Percentiles rank a stretch among this genome's conserved stretches.
Conservation (phyloP, 495 filamentous ascomycete genomes). For the Xylaria grammica region DNA sequence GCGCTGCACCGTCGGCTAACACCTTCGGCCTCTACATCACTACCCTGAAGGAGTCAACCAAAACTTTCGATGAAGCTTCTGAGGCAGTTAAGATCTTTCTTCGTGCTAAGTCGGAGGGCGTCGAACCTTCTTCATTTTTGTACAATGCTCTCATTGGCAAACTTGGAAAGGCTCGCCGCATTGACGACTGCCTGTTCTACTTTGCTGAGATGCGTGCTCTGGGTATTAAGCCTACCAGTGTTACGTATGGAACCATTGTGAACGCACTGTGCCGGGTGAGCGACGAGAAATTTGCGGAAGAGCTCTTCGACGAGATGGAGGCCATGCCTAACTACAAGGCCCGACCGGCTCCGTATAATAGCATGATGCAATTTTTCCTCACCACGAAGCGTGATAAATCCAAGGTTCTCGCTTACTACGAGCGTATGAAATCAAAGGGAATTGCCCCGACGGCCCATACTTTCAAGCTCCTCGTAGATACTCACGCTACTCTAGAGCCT, state of each 20-base stretch:
- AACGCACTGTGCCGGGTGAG: constrained; percentile 97
- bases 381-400: constrained; percentile 92
- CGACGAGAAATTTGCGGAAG: constrained; percentile 95
- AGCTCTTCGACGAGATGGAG: constrained; percentile 99
- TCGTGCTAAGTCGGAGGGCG: constrained; percentile 89
- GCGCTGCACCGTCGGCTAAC: constrained; percentile 90
- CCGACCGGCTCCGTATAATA: constrained; percentile 95
- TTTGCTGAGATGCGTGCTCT: constrained; percentile 95
- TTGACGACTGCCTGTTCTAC: constrained; percentile 97
- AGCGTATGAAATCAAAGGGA: constrained; percentile 85
- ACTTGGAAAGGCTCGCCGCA: constrained; percentile 94
- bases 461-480: constrained; percentile 96
- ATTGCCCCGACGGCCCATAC: constrained; percentile 95
- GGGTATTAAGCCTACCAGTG: constrained; percentile 92
- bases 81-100: constrained; percentile 98
- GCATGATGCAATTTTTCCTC: constrained; percentile 98
- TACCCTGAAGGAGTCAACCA: constrained; percentile 92
- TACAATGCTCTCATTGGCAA: constrained; percentile 99
- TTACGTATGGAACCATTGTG: constrained; percentile 97
- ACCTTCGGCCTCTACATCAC: constrained; percentile 99
- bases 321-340: constrained; percentile 98
- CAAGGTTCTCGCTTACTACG: constrained; percentile 95
- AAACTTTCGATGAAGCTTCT: constrained; percentile 95
- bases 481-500: constrained; percentile 91
- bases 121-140: constrained; percentile 93